Evolutionary conservation across 192 early-diverging fungal genomes (phyloP), one percentile per base, ranked within the genome.

Genomic region (Rhizophagus prolifer): DNA sequence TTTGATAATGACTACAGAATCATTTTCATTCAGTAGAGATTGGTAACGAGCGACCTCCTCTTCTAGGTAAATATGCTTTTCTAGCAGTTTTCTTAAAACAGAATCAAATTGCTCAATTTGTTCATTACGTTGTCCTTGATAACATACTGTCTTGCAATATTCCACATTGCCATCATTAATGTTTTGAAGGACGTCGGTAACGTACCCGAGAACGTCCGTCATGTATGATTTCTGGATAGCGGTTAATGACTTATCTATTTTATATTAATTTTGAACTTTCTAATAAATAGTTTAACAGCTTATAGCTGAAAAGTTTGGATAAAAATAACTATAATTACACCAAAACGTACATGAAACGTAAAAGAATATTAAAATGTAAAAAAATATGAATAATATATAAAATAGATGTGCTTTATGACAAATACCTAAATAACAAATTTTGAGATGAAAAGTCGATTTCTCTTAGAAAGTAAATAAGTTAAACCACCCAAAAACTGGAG

Each of bases 151-250:
- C 36, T 60, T 36, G 58, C 58, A 74, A 34, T 74, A 36, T 6
- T 74, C 59, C 19, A 61, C 8, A 34, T 74, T 74, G 5, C 72
- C 72, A 36, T 58, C 72, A 26, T 61, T 16, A 61, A 74, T n/a
- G 38, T 74, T 74, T 74, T 74, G 54, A 38, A 74, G 54, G 58
- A 60, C 72, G 19, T 74, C 72, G 58, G 58, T 74, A 16, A 74
- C 58, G 31, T 74, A 74, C 3, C 30, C 58, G 34, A 74, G 34
- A 61, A 74, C 72, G n/a, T 74, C 72, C 19, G 54, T 61, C 72
- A 61, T 74, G 58, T 61, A 61, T 74, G 13, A 9, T 10, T 23
- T 26, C 26, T 21, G 7, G 16, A 50, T 50, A 14, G 16, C 14
- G 47, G 13, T 50, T 50, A 38, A 38, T 50, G 3, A 19, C 13